Evolutionary conservation across 2,329 filamentous ascomycete genomes (phyloP).

Genomic region (Basipetospora chlamydospora): DNA sequence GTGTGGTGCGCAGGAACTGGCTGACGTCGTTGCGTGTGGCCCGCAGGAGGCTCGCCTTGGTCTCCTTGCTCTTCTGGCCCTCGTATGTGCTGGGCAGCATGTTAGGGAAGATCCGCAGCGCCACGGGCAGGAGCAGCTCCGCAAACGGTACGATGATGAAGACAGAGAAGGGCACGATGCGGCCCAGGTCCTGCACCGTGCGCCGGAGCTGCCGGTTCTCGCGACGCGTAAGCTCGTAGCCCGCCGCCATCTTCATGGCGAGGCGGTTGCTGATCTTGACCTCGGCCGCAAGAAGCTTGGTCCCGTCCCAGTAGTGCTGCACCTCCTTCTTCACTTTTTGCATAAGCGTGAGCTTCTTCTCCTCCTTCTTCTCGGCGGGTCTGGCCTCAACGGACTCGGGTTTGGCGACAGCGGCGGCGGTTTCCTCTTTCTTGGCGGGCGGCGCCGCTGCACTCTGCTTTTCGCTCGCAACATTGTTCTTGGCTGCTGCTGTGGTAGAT

Average conservation of each 20-base stretch:
- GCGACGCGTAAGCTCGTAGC: conserved; percentile 88
- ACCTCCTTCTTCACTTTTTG: conserved; percentile 93
- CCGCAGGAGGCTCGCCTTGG: conserved; percentile 68
- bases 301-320: conserved; percentile 96
- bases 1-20: conserved; percentile 70
- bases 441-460: conserved; percentile 3
- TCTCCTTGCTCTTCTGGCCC: conserved; percentile 76
- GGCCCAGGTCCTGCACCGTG: conserved; percentile 85
- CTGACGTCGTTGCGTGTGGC: conserved; percentile 89
- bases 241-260: conserved; percentile 92
- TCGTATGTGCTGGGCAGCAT: conserved; percentile 96
- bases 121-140: conserved; percentile 80
- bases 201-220: conserved; percentile 86
- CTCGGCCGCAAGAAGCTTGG: conserved; percentile 83
- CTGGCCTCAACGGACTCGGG: conserved; percentile 30
- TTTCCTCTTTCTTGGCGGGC: conserved; percentile 11
- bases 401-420: conserved; percentile 18
- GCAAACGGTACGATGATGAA: conserved; percentile 96
- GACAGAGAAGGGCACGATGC: conserved; percentile 87
- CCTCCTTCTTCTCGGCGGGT: conserved; percentile 46
- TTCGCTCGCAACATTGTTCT: too few species aligned
- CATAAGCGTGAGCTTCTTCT: conserved; percentile 71
- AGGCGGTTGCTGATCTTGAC: conserved; percentile 83
- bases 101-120: conserved; percentile 91
- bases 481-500: too few species aligned